Evolutionary conservation across 345 rosid genomes (phyloP).

Genomic region (Bretschneidera sinensis): DNA sequence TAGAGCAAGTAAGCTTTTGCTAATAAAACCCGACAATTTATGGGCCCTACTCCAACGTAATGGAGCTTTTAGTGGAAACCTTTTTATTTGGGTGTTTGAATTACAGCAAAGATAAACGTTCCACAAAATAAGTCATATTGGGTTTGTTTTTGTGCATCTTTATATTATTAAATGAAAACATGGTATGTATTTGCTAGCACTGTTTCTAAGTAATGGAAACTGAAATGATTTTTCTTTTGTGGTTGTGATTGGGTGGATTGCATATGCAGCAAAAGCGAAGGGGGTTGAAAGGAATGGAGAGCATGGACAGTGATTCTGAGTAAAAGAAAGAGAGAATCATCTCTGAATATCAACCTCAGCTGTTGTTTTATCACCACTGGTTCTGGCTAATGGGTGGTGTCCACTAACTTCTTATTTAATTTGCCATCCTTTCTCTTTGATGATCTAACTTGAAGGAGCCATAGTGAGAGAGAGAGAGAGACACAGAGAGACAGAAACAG

Average conservation of each 20-base stretch:
- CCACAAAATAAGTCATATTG: too few relatives aligned
- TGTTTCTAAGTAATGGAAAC: not conserved
- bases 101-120: too few relatives aligned
- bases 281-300: conserved; percentile 67
- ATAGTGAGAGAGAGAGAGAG: not conserved
- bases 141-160: too few relatives aligned
- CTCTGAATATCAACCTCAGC: not conserved
- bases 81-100: too few relatives aligned
- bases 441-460: not conserved
- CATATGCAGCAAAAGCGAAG: conserved; percentile 54
- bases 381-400: too few relatives aligned
- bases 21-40: not conserved
- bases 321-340: conserved; percentile 9
- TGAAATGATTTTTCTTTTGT: not conserved
- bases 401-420: too few relatives aligned
- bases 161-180: too few relatives aligned
- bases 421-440: not conserved
- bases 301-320: conserved; percentile 60
- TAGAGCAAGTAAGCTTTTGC: not conserved
- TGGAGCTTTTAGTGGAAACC: too few relatives aligned
- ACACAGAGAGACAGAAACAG: not conserved
- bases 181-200: too few relatives aligned
- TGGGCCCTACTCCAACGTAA: not conserved
- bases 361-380: not conserved
- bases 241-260: too few relatives aligned